Evolutionary conservation across 371 early-diverging fungal genomes (phyloP).

Genomic region (Umbelopsis sp.): DNA sequence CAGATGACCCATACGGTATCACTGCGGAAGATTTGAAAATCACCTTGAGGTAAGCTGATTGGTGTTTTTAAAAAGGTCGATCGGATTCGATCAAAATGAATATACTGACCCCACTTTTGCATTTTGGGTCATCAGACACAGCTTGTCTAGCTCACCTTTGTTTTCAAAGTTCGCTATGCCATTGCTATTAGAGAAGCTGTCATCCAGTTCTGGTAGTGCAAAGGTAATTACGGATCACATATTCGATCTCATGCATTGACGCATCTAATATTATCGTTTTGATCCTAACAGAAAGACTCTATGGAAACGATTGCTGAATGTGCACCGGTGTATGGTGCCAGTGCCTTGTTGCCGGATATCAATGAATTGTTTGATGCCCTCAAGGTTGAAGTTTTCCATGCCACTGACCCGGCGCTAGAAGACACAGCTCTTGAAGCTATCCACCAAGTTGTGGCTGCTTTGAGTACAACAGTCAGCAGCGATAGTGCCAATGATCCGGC

Average conservation of each 20-base stretch:
- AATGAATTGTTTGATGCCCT: constrained; percentile 70
- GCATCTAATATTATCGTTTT: neutral
- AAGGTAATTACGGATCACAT: constrained; percentile 58
- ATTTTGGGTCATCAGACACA: constrained; percentile 42
- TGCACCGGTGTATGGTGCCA: constrained; percentile 76
- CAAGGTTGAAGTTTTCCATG: constrained; percentile 71
- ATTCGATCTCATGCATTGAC: neutral
- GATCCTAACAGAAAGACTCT: constrained; percentile 71
- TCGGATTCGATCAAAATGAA: neutral
- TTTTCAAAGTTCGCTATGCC: constrained; percentile 85
- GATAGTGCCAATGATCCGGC: constrained; percentile 43
- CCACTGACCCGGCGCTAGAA: constrained; percentile 69
- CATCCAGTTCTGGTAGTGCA: constrained; percentile 84
- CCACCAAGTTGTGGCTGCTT: constrained; percentile 59
- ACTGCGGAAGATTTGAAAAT: constrained; percentile 89
- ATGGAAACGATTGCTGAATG: constrained; percentile 83
- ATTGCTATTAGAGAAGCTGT: constrained; percentile 86
- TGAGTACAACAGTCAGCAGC: constrained; percentile 45
- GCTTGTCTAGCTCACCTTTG: constrained; percentile 70
- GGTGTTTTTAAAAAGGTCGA: neutral
- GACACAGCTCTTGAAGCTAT: constrained; percentile 61
- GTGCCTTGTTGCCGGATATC: constrained; percentile 60
- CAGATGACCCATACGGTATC: constrained; percentile 92
- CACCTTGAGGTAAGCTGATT: constrained; percentile 54
- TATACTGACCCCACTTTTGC: neutral